Evolutionary conservation across 2,329 filamentous ascomycete genomes (phyloP).

Genomic region (Furcasterigmium sp.): DNA sequence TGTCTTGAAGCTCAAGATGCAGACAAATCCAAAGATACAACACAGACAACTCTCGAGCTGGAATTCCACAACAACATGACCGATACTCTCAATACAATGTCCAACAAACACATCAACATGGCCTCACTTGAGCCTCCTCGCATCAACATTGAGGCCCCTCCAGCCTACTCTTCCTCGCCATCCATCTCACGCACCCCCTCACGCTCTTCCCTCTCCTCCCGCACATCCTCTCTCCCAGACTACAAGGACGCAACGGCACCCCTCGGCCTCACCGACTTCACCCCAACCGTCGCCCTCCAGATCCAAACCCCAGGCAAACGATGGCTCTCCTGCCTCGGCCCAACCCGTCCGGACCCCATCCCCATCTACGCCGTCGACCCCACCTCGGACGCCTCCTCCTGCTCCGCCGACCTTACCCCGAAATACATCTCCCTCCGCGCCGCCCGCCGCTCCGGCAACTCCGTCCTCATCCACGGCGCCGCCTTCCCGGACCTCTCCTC

Average conservation of each 20-base stretch:
- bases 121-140: neutral
- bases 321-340: constrained; percentile 33
- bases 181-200: neutral
- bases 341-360: constrained; percentile 30
- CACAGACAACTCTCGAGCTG: too few species aligned
- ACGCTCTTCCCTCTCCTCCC: constrained; percentile 10
- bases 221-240: constrained; percentile 18
- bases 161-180: neutral
- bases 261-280: constrained; percentile 23
- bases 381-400: neutral
- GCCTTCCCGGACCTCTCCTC: constrained; percentile 15
- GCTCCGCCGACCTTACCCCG: constrained; percentile 28
- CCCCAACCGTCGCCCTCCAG: constrained; percentile 38
- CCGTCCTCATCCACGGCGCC: constrained; percentile 39
- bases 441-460: constrained; percentile 38
- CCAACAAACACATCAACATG: neutral
- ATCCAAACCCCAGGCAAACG: constrained; percentile 41
- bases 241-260: constrained; percentile 17
- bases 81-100: too few species aligned
- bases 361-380: constrained; percentile 32
- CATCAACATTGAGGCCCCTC: constrained; percentile 3
- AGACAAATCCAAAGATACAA: too few species aligned
- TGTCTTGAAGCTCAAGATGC: too few species aligned
- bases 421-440: constrained; percentile 48
- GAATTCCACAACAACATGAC: too few species aligned